Conservation (phyloP, 2,329 filamentous ascomycete genomes). For the Trichoderma sp. region DNA sequence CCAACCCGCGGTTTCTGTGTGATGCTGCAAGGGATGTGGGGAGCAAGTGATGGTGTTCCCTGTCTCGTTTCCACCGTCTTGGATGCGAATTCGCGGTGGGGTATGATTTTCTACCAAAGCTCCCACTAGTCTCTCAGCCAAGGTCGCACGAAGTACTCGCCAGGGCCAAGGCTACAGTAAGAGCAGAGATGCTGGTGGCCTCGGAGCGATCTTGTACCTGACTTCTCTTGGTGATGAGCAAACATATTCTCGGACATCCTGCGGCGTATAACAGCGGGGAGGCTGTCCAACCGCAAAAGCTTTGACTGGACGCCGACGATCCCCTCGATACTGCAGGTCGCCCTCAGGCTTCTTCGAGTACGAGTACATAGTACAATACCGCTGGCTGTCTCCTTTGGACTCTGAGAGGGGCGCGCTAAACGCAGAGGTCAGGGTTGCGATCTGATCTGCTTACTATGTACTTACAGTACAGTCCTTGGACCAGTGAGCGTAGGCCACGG, state of each 20-base stretch:
- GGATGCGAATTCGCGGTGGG: conserved; percentile 10
- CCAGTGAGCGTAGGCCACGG: conserved; percentile 15
- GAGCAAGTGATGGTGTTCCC: conserved; percentile 1
- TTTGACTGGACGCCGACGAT: neutral
- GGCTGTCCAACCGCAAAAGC: neutral
- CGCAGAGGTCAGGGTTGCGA: conserved; percentile 13
- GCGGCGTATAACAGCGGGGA: neutral
- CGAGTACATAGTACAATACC: too few species aligned
- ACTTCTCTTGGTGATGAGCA: neutral
- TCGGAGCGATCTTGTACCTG: neutral
- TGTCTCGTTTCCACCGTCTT: conserved; percentile 9
- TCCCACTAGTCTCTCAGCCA: neutral
- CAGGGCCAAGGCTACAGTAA: neutral
- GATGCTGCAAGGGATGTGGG: conserved; percentile 18
- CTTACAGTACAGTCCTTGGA: too few species aligned
- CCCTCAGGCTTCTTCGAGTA: neutral
- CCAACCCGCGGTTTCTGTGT: conserved; percentile 8
- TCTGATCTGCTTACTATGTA: conserved; percentile 17
- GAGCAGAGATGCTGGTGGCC: neutral
- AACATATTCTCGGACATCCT: neutral
- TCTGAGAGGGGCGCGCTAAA: conserved; percentile 14
- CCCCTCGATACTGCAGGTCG: neutral
- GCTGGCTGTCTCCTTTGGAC: neutral
- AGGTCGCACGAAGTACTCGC: neutral
- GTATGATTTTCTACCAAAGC: neutral